Evolutionary conservation across 768 basidiomycete species (phyloP), one percentile per base, ranked within the genome.

Genomic region (Rossbeevera mucosa): DNA sequence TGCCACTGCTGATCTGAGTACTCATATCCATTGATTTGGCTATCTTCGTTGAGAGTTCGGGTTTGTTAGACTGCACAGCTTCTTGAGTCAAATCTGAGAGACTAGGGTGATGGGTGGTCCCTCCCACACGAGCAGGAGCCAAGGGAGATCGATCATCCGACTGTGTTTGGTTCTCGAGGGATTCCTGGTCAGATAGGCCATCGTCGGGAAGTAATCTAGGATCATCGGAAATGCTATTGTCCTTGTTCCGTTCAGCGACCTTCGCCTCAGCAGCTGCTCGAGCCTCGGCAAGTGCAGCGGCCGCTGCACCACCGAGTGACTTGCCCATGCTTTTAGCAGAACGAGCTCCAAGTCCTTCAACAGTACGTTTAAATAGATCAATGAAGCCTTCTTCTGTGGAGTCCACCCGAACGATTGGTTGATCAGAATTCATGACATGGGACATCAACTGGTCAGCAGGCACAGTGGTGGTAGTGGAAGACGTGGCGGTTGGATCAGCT

Each of bases 341-440:
- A 4, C 79, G 80, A 16, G 80, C 74, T 16, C 85, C 84, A 25
- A 86, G 72, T 14, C 76, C 84, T 64, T 86, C 82, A 0, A 90
- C 80, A 1, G 82, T 88, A 61, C 80, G 82, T 71, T 86, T 91
- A 46, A 91, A 74, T 16, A 77, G 72, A 59, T 81, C 79, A 40
- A 91, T 74, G 56, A 86, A 78, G 20, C 78, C 85, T 26, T 79
- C 66, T 5, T 67, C 59, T 18, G 47, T 47, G 24, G 49, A 38
- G 38, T 62, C 47, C 41, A 59, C 26, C 21, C 28, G 51, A 50
- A 30, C 44, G 14, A 45, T 45, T 40, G 53, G 53, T 43, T 53
- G 52, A 26, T 56, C 58, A 45, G 58, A 41, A 40, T 72, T 61
- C 49, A 62, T 62, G 31, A 51, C 50, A 48, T 69, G 60, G 12